Base-by-base conservation (phyloP, 352 stramenopile species). In the Globisporangium cylindrosporum region DNA sequence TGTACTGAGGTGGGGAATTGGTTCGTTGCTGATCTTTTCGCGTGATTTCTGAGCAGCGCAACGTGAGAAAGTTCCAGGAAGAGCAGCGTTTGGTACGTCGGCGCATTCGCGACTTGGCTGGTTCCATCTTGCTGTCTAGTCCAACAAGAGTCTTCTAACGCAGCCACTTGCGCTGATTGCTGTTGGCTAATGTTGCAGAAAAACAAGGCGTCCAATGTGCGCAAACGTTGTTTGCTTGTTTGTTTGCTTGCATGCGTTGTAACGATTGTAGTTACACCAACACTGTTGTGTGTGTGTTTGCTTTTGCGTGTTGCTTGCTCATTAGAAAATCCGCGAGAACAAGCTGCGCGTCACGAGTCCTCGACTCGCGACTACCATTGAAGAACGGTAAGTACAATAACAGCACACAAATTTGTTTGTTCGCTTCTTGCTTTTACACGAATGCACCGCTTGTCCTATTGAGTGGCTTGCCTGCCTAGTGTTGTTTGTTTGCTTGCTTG, bases 301-400 rank as follows among this genome's bases (percentile, higher is more conserved):
- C 10, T 38, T 61, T 5, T 25, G 29, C 48, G 41, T 15, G 24
- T 27, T 22, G 43, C 1, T 32, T 20, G 8, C 49, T 70, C 15
- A 7, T 4, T 48, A 90, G 84, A 89, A 89, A 78, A 80, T 88
- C 49, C 79, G 74, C 1, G 80, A 90, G 59, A 91, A 91, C 64
- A 86, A 76, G 53, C 68, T 84, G 59, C 79, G 62, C 27, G 70
- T 76, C 4, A 62, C 38, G 48, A 82, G 71, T 27, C 70, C 74
- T 29, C 70, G 66, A 3, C 69, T 75, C 24, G 18, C 41, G 22
- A 59, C 70, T 49, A 72, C 61, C 2, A 56, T 71, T 34, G 75
- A 83, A 15, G 67, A 77, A 7, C 71, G 71, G 78, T 65, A 51
- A 32, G 43, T 27, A 41, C 46, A 49, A 20, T 49, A 57, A 27